phyloP scores from a whole-genome alignment of 768 basidiomycete species.

The Auriscalpium microsporum region DNA sequence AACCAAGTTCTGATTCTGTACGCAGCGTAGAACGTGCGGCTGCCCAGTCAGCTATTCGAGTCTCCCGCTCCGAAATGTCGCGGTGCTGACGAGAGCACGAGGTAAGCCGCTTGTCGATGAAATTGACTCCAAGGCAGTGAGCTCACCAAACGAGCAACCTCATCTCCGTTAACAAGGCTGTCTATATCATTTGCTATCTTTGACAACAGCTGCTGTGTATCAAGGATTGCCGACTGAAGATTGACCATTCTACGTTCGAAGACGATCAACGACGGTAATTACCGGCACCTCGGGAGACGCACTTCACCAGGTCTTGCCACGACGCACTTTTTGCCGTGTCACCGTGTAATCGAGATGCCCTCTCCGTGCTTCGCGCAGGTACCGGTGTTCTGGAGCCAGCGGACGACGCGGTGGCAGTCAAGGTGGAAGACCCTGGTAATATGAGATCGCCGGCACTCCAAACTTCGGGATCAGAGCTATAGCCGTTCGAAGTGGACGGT shows the following conservation, averaged over 20 bases:
- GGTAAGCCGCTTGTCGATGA: conserved; percentile 4
- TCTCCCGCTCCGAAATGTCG: conserved; percentile 59
- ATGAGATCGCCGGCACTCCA: conserved; percentile 24
- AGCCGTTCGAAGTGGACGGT: conserved; percentile 52
- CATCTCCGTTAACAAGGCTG: conserved; percentile 28
- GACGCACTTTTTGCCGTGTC: conserved; percentile 38
- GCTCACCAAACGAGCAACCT: conserved; percentile 4
- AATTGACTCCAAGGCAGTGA: neutral
- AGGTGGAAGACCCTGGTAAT: conserved; percentile 2
- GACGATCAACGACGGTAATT: neutral
- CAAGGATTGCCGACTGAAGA: conserved; percentile 43
- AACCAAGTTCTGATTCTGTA: conserved; percentile 33
- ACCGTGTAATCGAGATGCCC: conserved; percentile 12
- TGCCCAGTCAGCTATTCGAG: conserved; percentile 37
- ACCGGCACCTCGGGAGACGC: conserved; percentile 16
- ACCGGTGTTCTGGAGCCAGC: neutral
- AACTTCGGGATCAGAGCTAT: conserved; percentile 65
- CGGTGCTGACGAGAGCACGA: conserved; percentile 43
- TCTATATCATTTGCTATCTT: conserved; percentile 43
- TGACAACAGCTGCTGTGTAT: conserved; percentile 40
- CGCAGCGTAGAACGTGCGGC: conserved; percentile 1
- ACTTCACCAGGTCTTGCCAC: conserved; percentile 71
- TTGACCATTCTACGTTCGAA: conserved; percentile 36
- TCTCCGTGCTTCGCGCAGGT: neutral
- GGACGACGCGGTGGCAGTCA: neutral